These are phyloP conservation scores for Leptographium lundbergii DNA, from an alignment of 2,329 filamentous ascomycete genomes.

Conservation along the genomic window DNA sequence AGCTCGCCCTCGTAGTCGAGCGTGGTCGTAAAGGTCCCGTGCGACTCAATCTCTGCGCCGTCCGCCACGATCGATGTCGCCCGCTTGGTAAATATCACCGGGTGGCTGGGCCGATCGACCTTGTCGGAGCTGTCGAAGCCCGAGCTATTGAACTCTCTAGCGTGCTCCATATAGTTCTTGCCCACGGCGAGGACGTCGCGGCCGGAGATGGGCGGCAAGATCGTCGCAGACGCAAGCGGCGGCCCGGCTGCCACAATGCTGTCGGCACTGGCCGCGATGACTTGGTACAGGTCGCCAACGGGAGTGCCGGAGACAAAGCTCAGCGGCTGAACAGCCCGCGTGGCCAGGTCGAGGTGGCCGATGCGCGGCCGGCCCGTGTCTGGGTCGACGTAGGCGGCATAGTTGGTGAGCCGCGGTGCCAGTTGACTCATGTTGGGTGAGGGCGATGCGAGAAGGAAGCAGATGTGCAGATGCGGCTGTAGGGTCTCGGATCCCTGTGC, in stretches of 20 bases:
- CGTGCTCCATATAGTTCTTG: constrained; percentile 6
- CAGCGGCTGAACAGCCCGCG: background rate
- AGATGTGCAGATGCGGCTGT: no score
- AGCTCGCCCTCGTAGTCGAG: constrained; percentile 45
- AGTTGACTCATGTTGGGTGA: no score
- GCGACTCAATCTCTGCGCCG: background rate
- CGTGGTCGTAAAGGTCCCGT: background rate
- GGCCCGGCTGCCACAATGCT: background rate
- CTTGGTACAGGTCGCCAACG: background rate
- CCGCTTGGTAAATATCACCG: constrained; percentile 3
- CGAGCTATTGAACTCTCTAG: constrained; percentile 1
- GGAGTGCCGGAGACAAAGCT: constrained; percentile 1
- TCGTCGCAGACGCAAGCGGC: background rate
- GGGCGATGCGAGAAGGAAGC: no score
- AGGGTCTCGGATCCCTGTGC: no score
- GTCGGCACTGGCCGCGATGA: background rate
- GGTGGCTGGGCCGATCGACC: constrained; percentile 1
- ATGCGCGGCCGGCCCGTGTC: background rate
- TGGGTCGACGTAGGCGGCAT: background rate
- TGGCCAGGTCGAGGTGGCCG: constrained; percentile 1
- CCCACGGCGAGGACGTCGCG: constrained; percentile 3
- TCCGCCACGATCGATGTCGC: background rate
- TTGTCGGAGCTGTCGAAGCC: constrained; percentile 3
- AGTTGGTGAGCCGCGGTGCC: background rate
- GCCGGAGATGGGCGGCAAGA: background rate